Base-by-base conservation (phyloP, 2,329 filamentous ascomycete genomes). In the Diaporthe humulicola region DNA sequence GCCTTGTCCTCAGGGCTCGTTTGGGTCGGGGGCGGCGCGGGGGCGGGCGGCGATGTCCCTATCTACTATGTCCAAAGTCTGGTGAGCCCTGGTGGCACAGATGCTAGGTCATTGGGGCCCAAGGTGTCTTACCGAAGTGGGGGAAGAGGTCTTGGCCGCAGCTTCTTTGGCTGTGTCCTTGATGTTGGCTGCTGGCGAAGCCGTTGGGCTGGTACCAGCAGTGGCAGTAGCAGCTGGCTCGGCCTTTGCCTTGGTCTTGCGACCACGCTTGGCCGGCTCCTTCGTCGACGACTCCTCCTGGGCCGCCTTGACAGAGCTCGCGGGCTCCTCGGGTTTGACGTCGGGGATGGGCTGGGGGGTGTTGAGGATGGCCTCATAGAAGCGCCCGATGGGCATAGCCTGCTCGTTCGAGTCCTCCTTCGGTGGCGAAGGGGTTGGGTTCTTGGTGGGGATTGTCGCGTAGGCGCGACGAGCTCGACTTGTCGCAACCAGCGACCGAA, bases 321-420 rank as follows among this genome's bases (percentile, higher is more conserved):
- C 0, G 87, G 74, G 85, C 14, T 83, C 81, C 77, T 88, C 85
- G 60, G 85, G 85, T 78, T 88, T 88, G 48, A 81, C 78, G 12
- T 82, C 78, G 67, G 78, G 83, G 71, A 83, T 85, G 2, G 85
- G 85, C 12, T 84, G 82, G 0, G 88, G 87, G 6, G 83, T 83
- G 66, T 85, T 83, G 58, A 92, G 84, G 33, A 92, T 87, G n/a
- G 84, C 82, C 77, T 91, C 87, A 82, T 93, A 93, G 83, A 91
- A 93, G 50, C 84, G 81, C 0, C 90, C 90, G 0, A 91, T 83
- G 0, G 90, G 89, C 22, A 84, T 82, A n/a, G 83, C 85, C 77
- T 88, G 87, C 73, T 85, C 80, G 48, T 81, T 79, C 38, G 75
- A 77, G 48, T 76, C 76, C 73, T 80, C 79, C 45, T 80, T 77